Evolutionary conservation across 129 eudicot genomes (phyloP).

Genomic region (Silybum marianum): DNA sequence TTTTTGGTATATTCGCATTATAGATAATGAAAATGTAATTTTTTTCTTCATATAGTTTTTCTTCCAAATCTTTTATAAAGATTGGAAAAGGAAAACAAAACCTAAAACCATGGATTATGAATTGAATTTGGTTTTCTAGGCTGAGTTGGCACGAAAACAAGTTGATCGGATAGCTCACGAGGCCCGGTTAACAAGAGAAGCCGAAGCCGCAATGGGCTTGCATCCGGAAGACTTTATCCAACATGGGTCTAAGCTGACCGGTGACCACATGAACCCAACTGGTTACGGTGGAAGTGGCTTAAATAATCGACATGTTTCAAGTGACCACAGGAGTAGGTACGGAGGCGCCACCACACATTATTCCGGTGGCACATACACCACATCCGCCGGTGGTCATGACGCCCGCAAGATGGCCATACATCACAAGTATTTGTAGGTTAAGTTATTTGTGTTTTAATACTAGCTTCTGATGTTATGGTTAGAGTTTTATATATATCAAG

Average conservation of each 20-base stretch:
- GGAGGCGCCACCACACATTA: constrained; percentile 19
- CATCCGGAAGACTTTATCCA: constrained; percentile 35
- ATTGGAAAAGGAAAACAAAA: not conserved
- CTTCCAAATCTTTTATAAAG: not conserved
- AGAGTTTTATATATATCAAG: constrained; percentile 1
- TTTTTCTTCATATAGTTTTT: no score
- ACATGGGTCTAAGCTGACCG: constrained; percentile 28
- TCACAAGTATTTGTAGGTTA: constrained; percentile 42
- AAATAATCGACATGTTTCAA: constrained; percentile 36
- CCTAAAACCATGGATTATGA: not conserved
- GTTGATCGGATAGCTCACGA: constrained; percentile 28
- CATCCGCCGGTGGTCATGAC: constrained; percentile 27
- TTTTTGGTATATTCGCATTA: not conserved
- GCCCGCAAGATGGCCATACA: constrained; percentile 43
- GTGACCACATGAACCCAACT: constrained; percentile 41
- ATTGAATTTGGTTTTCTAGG: constrained; percentile 14
- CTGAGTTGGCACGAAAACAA: constrained; percentile 39
- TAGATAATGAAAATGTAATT: not conserved
- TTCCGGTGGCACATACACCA: constrained; percentile 18
- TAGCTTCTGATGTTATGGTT: constrained; percentile 24
- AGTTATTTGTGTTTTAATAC: not conserved
- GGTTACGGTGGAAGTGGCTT: constrained; percentile 39
- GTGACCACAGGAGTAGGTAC: constrained; percentile 22
- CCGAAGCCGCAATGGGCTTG: constrained; percentile 40
- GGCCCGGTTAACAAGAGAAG: constrained; percentile 37